phyloP scores from a whole-genome alignment of 441 rosid species.

The Populus hybrid region DNA sequence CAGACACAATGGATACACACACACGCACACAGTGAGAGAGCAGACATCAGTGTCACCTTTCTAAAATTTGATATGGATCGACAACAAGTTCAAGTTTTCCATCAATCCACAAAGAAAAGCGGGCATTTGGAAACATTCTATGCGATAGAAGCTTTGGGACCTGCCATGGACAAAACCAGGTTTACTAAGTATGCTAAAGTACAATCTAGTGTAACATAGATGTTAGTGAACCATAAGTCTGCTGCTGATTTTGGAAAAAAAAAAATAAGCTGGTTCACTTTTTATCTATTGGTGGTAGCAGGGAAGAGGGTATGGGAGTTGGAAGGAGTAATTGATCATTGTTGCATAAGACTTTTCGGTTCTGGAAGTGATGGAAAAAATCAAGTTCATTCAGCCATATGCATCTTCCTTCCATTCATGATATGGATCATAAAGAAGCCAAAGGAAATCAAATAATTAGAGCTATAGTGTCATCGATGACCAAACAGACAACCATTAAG shows the following conservation, averaged over 20 bases:
- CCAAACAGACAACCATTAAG: constrained; percentile 4
- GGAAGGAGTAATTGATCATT: background rate
- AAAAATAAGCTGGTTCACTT: background rate
- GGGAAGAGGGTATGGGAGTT: background rate
- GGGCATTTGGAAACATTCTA: constrained; percentile 77
- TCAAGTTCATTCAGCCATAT: background rate
- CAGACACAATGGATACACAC: background rate
- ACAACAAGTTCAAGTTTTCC: constrained; percentile 85
- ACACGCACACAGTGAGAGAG: background rate
- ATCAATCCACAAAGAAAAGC: constrained; percentile 79
- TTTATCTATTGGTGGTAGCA: background rate
- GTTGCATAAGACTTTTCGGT: background rate
- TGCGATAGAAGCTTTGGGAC: constrained; percentile 79
- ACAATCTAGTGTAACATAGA: background rate
- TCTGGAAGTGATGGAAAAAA: background rate
- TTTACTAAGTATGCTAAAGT: constrained; percentile 22
- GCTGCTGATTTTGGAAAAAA: background rate
- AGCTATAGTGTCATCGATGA: background rate
- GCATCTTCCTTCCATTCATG: constrained; percentile 6
- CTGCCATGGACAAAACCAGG: constrained; percentile 36
- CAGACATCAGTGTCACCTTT: constrained; percentile 44
- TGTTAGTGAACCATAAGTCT: background rate
- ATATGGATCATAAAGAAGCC: background rate
- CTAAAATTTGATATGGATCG: constrained; percentile 86
- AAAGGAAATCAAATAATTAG: background rate